phyloP scores from a whole-genome alignment of 306 rosid species.

The Rubus idaeus region DNA sequence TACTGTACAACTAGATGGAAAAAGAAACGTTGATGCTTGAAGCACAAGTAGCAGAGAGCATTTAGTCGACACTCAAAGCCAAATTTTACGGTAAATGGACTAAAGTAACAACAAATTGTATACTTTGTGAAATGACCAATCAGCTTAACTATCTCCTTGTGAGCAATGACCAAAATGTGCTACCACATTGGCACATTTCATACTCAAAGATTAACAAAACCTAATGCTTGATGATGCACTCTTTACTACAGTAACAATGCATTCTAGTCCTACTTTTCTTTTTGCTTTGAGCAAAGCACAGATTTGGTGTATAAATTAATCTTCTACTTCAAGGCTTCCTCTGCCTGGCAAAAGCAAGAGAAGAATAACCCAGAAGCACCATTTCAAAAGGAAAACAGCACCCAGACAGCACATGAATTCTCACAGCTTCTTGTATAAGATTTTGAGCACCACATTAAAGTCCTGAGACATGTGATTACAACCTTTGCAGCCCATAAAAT shows the following conservation, averaged over 20 bases:
- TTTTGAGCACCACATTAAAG: conserved; percentile 35
- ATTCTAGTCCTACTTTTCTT: not conserved
- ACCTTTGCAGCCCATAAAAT: conserved; percentile 11
- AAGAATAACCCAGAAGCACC: conserved; percentile 21
- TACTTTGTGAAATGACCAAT: too few species aligned
- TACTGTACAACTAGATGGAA: too few species aligned
- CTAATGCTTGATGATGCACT: not conserved
- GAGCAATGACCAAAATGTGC: too few species aligned
- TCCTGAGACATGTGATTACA: conserved; percentile 32
- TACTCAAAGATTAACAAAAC: not conserved
- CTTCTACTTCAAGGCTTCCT: conserved; percentile 26
- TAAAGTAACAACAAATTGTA: too few species aligned
- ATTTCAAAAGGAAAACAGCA: conserved; percentile 29
- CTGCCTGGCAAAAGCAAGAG: conserved; percentile 37
- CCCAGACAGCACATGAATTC: conserved; percentile 16
- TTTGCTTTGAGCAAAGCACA: conserved; percentile 2
- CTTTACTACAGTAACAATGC: not conserved
- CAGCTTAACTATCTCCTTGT: too few species aligned
- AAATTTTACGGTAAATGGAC: too few species aligned
- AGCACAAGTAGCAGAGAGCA: too few species aligned
- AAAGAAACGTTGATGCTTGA: too few species aligned
- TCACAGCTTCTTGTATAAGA: conserved; percentile 21
- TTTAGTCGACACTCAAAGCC: too few species aligned
- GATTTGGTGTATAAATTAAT: not conserved
- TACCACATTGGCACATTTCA: too few species aligned